These are phyloP conservation scores for Coemansia sp. DNA, from an alignment of 192 early-diverging fungal genomes.

Conservation along the genomic window DNA sequence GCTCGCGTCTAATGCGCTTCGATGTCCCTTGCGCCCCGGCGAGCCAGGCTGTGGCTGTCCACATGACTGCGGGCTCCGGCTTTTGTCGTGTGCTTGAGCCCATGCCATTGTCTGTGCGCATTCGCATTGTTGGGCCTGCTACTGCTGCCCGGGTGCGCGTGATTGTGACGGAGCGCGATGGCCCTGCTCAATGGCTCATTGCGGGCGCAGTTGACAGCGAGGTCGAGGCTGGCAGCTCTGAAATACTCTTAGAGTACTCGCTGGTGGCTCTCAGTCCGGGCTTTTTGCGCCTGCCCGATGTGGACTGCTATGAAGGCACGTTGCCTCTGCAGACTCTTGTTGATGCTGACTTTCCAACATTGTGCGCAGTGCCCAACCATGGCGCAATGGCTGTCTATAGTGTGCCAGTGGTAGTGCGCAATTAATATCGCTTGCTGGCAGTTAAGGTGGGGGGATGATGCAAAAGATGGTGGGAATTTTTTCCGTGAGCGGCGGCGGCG, in stretches of 20 bases:
- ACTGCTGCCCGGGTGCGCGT: constrained; percentile 8
- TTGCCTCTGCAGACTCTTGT: neutral
- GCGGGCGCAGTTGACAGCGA: constrained; percentile 19
- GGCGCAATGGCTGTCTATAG: constrained; percentile 16
- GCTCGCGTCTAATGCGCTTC: neutral
- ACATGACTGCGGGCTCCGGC: constrained; percentile 5
- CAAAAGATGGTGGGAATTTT: neutral
- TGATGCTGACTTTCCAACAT: neutral
- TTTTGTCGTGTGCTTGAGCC: constrained; percentile 27
- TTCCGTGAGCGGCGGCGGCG: neutral
- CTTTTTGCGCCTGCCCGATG: constrained; percentile 35
- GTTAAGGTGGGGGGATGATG: neutral
- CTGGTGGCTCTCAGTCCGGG: constrained; percentile 39
- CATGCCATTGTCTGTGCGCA: constrained; percentile 13
- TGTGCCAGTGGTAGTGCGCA: constrained; percentile 24
- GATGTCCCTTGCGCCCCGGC: neutral
- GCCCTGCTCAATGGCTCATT: constrained; percentile 31
- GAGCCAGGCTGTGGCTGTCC: constrained; percentile 1
- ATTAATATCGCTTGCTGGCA: neutral
- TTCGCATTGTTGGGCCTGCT: constrained; percentile 7
- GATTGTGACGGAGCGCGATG: constrained; percentile 9
- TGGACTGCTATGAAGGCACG: constrained; percentile 26
- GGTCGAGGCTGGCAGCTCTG: neutral
- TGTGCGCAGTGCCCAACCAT: constrained; percentile 5
- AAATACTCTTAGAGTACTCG: constrained; percentile 8